Evolutionary conservation across 176 grass and related monocot species (phyloP).

Genomic region (Alloteropsis semialata): DNA sequence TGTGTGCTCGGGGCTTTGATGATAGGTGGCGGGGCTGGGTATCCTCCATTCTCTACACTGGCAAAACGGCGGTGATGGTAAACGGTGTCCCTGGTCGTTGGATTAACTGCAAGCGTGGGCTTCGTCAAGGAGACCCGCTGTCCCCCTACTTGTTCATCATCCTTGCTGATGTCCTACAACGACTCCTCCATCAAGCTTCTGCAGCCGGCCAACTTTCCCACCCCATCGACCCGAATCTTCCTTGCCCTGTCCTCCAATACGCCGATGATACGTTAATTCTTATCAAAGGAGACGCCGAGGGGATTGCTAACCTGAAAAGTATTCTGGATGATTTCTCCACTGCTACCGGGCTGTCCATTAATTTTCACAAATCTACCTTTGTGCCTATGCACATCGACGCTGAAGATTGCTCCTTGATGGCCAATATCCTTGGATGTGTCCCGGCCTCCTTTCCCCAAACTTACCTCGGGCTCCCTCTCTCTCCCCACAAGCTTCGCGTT

Average conservation of each 20-base stretch:
- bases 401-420: not conserved
- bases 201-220: not conserved
- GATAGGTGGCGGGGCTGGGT: not conserved
- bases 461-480: not conserved
- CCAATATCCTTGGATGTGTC: not conserved
- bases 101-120: not conserved
- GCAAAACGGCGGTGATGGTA: not conserved
- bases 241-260: not conserved
- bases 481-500: not conserved
- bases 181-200: fast-evolving
- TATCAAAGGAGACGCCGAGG: fast-evolving
- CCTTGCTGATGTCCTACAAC: not conserved
- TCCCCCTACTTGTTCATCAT: not conserved
- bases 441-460: not conserved
- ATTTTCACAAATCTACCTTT: not conserved
- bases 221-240: not conserved
- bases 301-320: not conserved
- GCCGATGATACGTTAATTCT: not conserved
- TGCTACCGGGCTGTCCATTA: not conserved
- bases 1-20: not conserved
- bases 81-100: not conserved
- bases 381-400: not conserved
- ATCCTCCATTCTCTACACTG: not conserved
- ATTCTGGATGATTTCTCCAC: not conserved
- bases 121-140: not conserved